phyloP scores from a whole-genome alignment of 2,329 filamentous ascomycete genomes.

The Verticillium isaacii region DNA sequence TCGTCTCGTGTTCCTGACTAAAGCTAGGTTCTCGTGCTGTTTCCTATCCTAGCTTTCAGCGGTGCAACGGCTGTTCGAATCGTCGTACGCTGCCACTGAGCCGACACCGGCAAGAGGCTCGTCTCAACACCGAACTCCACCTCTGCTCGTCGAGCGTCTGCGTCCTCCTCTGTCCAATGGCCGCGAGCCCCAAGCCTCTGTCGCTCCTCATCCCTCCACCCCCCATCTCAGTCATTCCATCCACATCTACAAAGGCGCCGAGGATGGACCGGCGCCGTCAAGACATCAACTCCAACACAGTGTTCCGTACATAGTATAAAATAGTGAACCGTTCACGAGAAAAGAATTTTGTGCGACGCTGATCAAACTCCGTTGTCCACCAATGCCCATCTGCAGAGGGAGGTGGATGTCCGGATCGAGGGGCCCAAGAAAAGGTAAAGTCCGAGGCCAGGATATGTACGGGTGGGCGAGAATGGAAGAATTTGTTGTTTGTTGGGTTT shows the following conservation, averaged over 20 bases:
- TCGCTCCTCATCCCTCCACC: neutral
- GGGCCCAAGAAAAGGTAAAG: slow-evolving; percentile 1
- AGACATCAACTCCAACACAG: neutral
- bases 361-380: neutral
- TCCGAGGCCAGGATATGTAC: slow-evolving; percentile 3
- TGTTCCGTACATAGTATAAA: neutral
- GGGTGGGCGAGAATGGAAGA: slow-evolving; percentile 2
- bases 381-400: neutral
- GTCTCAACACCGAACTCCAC: neutral
- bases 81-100: neutral
- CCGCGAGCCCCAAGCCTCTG: neutral
- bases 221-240: neutral
- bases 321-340: neutral
- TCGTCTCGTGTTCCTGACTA: neutral
- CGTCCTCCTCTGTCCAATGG: neutral
- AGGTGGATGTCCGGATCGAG: neutral
- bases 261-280: neutral
- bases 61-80: neutral
- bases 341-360: neutral
- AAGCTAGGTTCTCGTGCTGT: neutral
- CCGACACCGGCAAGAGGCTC: neutral
- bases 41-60: neutral
- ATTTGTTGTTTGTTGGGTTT: neutral
- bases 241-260: neutral
- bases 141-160: neutral